These are phyloP conservation scores for Lupinus albus DNA, from an alignment of 306 rosid genomes.

Conservation along the genomic window DNA sequence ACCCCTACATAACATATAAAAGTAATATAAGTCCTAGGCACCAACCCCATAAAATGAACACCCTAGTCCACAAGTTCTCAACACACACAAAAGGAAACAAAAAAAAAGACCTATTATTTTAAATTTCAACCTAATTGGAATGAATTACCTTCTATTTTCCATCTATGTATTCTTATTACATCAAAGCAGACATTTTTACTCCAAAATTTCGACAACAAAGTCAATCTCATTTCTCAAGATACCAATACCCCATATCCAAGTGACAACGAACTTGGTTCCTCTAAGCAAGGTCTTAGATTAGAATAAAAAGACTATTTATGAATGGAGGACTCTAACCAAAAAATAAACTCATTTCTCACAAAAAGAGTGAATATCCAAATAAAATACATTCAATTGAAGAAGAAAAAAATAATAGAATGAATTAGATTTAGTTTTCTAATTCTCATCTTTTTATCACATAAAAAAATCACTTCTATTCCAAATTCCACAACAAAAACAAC, in stretches of 20 bases:
- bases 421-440: background rate
- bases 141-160: background rate
- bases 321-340: too few relatives aligned
- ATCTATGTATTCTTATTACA: too few relatives aligned
- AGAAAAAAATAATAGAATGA: background rate
- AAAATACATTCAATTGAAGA: conserved; percentile 25
- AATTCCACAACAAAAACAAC: background rate
- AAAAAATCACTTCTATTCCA: background rate
- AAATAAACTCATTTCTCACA: conserved; percentile 2
- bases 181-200: background rate
- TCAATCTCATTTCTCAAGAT: conserved; percentile 14
- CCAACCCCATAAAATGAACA: conserved; percentile 16
- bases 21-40: conserved; percentile 26
- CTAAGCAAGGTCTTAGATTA: too few relatives aligned
- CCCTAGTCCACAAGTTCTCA: background rate
- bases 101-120: too few relatives aligned
- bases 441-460: background rate
- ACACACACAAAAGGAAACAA: background rate
- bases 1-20: conserved; percentile 58
- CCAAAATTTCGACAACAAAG: conserved; percentile 17
- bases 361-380: conserved; percentile 6
- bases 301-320: too few relatives aligned
- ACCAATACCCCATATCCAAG: too few relatives aligned
- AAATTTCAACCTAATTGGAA: background rate
- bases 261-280: too few relatives aligned